Conservation (phyloP, 257 asterid genomes). For the Solanum bukasovii region DNA sequence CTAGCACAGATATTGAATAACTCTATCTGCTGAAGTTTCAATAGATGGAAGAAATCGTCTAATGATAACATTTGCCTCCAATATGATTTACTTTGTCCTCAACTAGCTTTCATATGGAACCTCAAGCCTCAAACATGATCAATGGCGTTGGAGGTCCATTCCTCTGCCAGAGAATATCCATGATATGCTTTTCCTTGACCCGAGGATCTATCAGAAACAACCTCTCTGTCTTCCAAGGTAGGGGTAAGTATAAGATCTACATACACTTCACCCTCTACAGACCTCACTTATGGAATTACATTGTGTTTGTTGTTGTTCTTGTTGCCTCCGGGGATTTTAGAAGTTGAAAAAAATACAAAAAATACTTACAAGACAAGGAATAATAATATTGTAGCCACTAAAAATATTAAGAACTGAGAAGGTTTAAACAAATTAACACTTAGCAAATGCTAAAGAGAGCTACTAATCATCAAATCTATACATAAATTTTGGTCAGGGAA, state of each 20-base stretch:
- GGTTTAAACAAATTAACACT: neutral
- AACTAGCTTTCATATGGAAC: neutral
- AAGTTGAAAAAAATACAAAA: neutral
- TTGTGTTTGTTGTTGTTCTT: neutral
- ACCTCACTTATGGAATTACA: neutral
- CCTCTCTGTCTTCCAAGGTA: neutral
- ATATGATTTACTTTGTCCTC: neutral
- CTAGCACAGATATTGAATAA: neutral
- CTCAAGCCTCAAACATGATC: neutral
- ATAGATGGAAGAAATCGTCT: neutral
- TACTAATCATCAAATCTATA: conserved; percentile 6
- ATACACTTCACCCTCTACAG: neutral
- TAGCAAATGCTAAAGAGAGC: neutral
- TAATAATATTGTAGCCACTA: neutral
- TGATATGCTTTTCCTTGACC: neutral
- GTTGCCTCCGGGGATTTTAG: neutral
- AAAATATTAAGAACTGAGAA: neutral
- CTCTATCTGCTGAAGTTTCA: neutral
- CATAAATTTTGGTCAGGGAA: conserved; percentile 18
- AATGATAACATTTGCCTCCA: neutral
- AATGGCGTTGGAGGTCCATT: neutral
- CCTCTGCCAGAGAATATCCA: neutral
- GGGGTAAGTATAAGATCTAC: neutral
- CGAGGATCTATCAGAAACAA: neutral
- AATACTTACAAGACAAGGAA: neutral